These are phyloP conservation scores for Paxillus rubicundulus DNA, from an alignment of 768 basidiomycete genomes.

Conservation along the genomic window DNA sequence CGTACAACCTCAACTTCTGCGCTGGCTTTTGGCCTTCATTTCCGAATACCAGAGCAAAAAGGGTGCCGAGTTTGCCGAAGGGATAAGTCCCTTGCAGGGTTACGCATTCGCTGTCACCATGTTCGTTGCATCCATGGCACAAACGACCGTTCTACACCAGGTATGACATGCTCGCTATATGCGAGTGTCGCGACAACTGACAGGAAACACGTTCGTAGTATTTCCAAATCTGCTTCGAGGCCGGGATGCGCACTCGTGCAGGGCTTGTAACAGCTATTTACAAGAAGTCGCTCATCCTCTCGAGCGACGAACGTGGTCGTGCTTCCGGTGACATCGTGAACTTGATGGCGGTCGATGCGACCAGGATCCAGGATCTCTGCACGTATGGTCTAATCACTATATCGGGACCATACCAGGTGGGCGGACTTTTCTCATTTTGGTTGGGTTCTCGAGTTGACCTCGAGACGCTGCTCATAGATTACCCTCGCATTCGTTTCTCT, in stretches of 20 bases:
- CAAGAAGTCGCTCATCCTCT: constrained; percentile 79
- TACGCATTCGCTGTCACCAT: constrained; percentile 74
- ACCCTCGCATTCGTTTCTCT: constrained; percentile 85
- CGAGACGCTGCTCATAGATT: constrained; percentile 45
- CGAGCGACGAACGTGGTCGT: constrained; percentile 78
- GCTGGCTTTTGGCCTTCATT: constrained; percentile 78
- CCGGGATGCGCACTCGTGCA: constrained; percentile 91
- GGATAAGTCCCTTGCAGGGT: constrained; percentile 54
- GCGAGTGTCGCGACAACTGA: not conserved
- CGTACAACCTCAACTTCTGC: constrained; percentile 83
- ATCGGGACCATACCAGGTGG: constrained; percentile 82
- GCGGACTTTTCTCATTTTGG: constrained; percentile 1
- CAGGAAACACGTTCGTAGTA: constrained; percentile 46
- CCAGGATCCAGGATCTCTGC: constrained; percentile 75
- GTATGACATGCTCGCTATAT: constrained; percentile 32
- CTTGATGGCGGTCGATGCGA: constrained; percentile 86
- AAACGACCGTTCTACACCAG: constrained; percentile 81
- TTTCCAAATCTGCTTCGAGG: constrained; percentile 80
- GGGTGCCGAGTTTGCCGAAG: constrained; percentile 20
- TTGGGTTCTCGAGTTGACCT: not conserved
- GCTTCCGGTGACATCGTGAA: constrained; percentile 93
- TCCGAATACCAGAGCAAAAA: constrained; percentile 64
- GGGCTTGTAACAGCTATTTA: constrained; percentile 87
- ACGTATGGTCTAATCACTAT: constrained; percentile 81
- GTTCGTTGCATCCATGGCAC: constrained; percentile 76